Evolutionary conservation across 1,139 yeast genomes (phyloP), one percentile per base, ranked within the genome.

Genomic region (Sugiyamaella paludigena): DNA sequence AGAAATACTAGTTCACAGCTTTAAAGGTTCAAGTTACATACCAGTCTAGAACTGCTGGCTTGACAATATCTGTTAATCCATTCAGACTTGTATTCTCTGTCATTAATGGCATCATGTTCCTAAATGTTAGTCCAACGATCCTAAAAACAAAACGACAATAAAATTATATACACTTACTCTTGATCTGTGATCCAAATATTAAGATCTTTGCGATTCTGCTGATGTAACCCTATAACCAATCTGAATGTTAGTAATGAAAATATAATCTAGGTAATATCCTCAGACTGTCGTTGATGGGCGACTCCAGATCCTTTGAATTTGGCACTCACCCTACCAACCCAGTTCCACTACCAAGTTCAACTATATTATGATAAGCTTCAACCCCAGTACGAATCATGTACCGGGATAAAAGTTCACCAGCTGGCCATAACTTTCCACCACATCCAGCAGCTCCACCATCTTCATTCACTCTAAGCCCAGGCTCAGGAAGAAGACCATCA

Each of bases 381-480:
- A 59, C 45, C 19, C 68, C 68, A 32, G 63, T 58, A 19, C 67
- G 57, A 19, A 73, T 60, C 47, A 77, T 53, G 51, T 76, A 78
- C 37, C 75, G 66, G 7, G 80, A 71, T 12, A 78, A 61, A 31
- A 78, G 63, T 49, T 78, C 79, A 6, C 83, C 83, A 7, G 83
- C 81, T 1, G 79, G 72, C 83, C 83, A 78, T 5, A 79, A 67
- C 50, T 77, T 76, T 4, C 83, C 83, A n/a, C 83, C 83, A 59
- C 83, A 79, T 1, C 83, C 83, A 8, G 73, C 61, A 1, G 74
- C 78, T 4, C 83, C 83, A 36, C 81, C 82, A 57, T 79, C 83
- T 53, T 76, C 80, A 49, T 66, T 68, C 29, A 79, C 73, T 51
- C 67, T 62, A 27, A 78, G 63, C 5, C 24, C 24, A 0, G 74